phyloP scores from a whole-genome alignment of 345 rosid genomes.

The Salix koriyanagi region DNA sequence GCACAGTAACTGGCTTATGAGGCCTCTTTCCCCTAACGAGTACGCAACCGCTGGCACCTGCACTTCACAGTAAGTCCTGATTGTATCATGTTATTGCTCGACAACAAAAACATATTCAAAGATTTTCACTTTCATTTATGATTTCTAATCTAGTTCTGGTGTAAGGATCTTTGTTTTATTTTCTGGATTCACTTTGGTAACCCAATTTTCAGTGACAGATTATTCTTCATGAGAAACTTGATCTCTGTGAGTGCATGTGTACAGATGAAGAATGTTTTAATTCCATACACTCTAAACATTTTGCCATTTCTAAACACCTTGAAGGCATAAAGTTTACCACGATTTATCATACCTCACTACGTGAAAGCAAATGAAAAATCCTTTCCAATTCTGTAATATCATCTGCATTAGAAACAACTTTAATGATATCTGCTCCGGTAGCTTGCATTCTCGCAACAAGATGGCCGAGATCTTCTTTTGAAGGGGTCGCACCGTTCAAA shows the following conservation, averaged over 20 bases:
- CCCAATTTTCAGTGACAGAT: neutral
- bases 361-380: slow-evolving; percentile 38
- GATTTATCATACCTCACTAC: slow-evolving; percentile 31
- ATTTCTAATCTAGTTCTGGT: neutral
- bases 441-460: slow-evolving; percentile 39
- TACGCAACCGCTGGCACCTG: slow-evolving; percentile 51
- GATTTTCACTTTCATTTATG: neutral
- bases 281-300: neutral
- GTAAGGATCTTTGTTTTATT: neutral
- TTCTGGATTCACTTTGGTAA: neutral
- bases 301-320: neutral
- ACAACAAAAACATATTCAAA: too few species aligned
- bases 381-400: slow-evolving; percentile 48
- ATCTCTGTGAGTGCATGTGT: neutral
- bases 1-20: slow-evolving; percentile 52
- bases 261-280: neutral
- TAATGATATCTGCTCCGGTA: slow-evolving; percentile 46
- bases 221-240: neutral
- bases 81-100: neutral
- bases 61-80: slow-evolving; percentile 1
- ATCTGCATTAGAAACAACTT: slow-evolving; percentile 33
- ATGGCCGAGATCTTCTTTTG: slow-evolving; percentile 33
- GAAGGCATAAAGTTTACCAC: neutral
- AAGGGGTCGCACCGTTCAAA: slow-evolving; percentile 33
- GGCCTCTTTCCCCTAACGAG: slow-evolving; percentile 55